phyloP scores from a whole-genome alignment of 106 monocot species.

The Xerophyta viscosa region DNA sequence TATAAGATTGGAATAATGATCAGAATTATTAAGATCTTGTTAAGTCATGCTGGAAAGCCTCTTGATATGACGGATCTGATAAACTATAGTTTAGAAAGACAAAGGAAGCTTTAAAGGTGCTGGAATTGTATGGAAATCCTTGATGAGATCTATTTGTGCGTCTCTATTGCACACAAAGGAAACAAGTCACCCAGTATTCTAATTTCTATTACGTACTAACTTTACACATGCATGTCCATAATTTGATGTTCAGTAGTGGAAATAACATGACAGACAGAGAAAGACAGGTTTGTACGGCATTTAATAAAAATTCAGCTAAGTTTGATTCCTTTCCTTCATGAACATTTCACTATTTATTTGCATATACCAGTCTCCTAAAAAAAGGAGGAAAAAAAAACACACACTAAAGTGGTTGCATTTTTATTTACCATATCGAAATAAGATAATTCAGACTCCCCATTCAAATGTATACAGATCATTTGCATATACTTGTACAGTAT shows the following conservation, averaged over 20 bases:
- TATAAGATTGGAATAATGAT: too few species aligned
- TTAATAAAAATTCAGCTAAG: neutral
- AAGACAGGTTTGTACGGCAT: neutral
- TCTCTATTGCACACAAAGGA: neutral
- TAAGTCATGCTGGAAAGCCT: neutral
- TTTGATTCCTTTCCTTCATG: neutral
- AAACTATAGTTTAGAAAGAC: neutral
- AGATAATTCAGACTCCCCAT: neutral
- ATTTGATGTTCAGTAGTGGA: neutral
- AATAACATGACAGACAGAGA: neutral
- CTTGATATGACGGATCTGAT: neutral
- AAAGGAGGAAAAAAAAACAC: too few species aligned
- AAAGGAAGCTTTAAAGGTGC: too few species aligned
- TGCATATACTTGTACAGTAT: neutral
- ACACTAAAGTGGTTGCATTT: conserved; percentile 10
- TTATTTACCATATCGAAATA: neutral
- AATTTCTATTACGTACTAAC: neutral
- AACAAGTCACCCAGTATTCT: neutral
- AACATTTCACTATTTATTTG: neutral
- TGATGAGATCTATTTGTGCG: neutral
- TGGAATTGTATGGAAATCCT: neutral
- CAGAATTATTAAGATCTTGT: too few species aligned
- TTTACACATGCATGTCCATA: neutral
- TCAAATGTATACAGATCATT: neutral
- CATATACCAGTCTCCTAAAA: too few species aligned